A percentile compares a stretch with the other conserved stretches of the same genome.
Evolutionary conservation across 1,139 yeast species (phyloP).

Genomic region (Saccharomyces pastorianus): DNA sequence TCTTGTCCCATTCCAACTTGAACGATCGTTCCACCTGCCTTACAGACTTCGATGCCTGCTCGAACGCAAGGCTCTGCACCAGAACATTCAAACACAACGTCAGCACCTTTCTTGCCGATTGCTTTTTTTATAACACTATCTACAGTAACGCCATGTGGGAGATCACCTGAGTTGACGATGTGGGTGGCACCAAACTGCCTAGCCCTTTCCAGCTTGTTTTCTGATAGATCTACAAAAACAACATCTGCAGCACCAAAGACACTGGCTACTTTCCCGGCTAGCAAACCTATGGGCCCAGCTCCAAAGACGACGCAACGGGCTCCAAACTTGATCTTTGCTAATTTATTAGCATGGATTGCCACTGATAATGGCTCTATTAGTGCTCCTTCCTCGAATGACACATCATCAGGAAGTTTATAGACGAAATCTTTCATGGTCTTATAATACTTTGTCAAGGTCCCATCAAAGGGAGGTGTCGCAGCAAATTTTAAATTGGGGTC

Average conservation of each 20-base stretch:
- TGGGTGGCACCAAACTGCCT: background rate
- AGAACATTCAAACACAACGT: slow-evolving; percentile 59
- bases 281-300: background rate
- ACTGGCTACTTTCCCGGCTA: background rate
- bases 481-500: background rate
- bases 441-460: background rate
- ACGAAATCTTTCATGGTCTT: background rate
- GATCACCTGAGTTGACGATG: background rate
- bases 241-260: background rate
- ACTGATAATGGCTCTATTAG: background rate
- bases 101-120: slow-evolving; percentile 34
- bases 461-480: background rate
- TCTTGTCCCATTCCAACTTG: slow-evolving; percentile 73
- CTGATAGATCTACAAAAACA: background rate
- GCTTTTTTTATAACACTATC: background rate
- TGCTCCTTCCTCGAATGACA: background rate
- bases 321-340: background rate
- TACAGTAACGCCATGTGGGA: background rate
- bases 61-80: slow-evolving; percentile 67
- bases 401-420: background rate
- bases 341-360: background rate
- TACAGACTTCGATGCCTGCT: slow-evolving; percentile 51
- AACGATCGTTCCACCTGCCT: slow-evolving; percentile 58
- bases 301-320: background rate
- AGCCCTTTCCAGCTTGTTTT: background rate